These are phyloP conservation scores for Lachancea lanzarotensis DNA, from an alignment of 805 yeast species.

Conservation along the genomic window DNA sequence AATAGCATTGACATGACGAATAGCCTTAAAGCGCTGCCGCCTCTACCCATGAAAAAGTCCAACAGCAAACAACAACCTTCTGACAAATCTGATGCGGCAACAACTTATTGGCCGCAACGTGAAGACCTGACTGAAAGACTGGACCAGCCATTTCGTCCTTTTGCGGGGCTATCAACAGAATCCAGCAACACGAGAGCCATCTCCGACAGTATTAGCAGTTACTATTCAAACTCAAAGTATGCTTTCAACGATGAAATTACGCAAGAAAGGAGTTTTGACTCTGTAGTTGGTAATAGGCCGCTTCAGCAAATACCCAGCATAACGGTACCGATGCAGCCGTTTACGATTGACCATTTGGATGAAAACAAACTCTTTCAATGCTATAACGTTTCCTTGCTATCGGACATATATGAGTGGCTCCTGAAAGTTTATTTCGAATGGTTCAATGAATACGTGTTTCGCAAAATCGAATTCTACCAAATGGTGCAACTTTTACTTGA, in stretches of 20 bases:
- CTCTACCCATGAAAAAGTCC: constrained; percentile 7
- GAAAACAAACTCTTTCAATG: constrained; percentile 47
- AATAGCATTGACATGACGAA: background rate
- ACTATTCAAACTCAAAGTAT: constrained; percentile 30
- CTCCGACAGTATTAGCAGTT: constrained; percentile 29
- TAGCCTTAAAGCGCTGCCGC: constrained; percentile 10
- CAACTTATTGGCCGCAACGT: background rate
- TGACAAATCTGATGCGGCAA: background rate
- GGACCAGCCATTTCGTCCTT: constrained; percentile 18
- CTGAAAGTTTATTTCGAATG: constrained; percentile 41
- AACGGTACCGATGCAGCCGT: constrained; percentile 50
- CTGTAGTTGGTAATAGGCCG: constrained; percentile 30
- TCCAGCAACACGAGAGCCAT: constrained; percentile 20
- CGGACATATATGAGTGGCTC: constrained; percentile 50
- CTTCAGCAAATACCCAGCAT: constrained; percentile 30
- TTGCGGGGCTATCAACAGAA: constrained; percentile 16
- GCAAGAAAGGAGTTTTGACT: constrained; percentile 30
- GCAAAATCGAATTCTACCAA: constrained; percentile 46
- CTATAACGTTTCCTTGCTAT: constrained; percentile 40
- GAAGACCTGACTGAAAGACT: background rate
- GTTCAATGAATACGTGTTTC: constrained; percentile 47
- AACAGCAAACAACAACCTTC: background rate
- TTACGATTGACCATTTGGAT: constrained; percentile 43
- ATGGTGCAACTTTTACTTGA: constrained; percentile 46
- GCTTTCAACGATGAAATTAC: constrained; percentile 25